Evolutionary conservation across 2,329 filamentous ascomycete species (phyloP), one percentile per base, ranked within the genome.

Genomic region (Fusarium musae): DNA sequence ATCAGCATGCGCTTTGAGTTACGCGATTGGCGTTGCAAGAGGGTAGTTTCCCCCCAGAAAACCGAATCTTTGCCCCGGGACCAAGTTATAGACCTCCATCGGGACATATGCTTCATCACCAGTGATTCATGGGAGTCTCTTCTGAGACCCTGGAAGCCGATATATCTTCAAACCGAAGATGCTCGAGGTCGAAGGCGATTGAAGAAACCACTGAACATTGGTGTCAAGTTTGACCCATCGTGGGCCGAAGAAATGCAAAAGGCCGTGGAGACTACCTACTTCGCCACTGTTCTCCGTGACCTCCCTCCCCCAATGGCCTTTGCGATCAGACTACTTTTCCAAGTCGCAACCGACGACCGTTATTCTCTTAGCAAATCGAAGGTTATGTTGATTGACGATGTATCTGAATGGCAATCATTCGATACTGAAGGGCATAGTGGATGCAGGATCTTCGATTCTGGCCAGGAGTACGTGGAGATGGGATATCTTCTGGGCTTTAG

Each of bases 401-500:
- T 4, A 49, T 32, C 46, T 9, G 28, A 49, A 49, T 49, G 21
- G 46, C 15, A 49, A 49, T 49, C 28, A n/a, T 32, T 4, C 10
- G 15, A 49, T 3, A n/a, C 21, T n/a, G 1, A n/a, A n/a, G 21
- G 28, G 15, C 46, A 49, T 32, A 15, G 0, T 9, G 46, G 46
- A 32, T n/a, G 21, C 4, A 32, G 21, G 21, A 3, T 49, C 28
- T 49, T 49, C 28, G 15, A 49, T 6, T n/a, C 15, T 5, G 21
- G 46, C 28, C 46, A n/a, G 28, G 28, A 49, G 46, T 49, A 49
- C 3, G 46, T 49, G 21, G 46, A 32, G 3, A 10, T 49, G 10
- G 46, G 46, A 0, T n/a, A 0, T 4, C 9, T 49, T 49, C 2
- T 32, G 7, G 5, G 46, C 46, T 49, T 32, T 1, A 17, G 28